Percentiles rank a stretch among this genome's conserved stretches.
phyloP scores from a whole-genome alignment of 306 rosid genomes.

The Cicer judaicum region DNA sequence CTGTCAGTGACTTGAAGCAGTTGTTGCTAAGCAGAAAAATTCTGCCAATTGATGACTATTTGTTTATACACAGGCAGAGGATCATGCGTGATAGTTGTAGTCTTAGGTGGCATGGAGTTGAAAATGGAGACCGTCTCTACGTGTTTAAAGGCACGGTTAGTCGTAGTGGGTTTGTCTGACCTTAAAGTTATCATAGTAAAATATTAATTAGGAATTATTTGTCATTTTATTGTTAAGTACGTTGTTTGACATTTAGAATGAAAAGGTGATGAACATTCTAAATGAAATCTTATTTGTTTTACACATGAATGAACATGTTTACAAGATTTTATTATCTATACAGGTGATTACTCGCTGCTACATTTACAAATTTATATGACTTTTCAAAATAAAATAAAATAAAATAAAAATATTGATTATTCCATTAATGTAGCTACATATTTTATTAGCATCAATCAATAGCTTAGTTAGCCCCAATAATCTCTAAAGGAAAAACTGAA shows the following conservation, averaged over 20 bases:
- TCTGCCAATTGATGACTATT: conserved; percentile 71
- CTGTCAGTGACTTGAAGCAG: conserved; percentile 66
- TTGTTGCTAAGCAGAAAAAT: conserved; percentile 59
- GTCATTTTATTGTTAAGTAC: background rate
- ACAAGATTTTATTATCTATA: background rate
- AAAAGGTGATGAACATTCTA: background rate
- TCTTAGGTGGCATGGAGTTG: conserved; percentile 88
- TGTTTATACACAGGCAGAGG: conserved; percentile 89
- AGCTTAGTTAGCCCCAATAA: background rate
- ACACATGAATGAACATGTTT: background rate
- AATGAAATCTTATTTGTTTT: conserved; percentile 1
- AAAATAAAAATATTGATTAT: background rate
- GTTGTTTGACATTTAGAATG: background rate
- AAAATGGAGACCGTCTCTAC: conserved; percentile 75
- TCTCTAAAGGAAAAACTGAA: background rate
- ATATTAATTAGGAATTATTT: background rate
- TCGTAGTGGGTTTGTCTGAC: conserved; percentile 41
- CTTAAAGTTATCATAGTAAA: background rate
- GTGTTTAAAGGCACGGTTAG: conserved; percentile 78
- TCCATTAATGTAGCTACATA: background rate
- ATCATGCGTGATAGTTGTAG: conserved; percentile 82
- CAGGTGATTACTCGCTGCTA: background rate
- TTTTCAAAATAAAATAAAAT: background rate
- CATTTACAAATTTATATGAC: conserved; percentile 16
- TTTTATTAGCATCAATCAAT: conserved; percentile 7